These are phyloP conservation scores for Sungouiella thailandica DNA, from an alignment of 805 yeast species.

Conservation along the genomic window DNA sequence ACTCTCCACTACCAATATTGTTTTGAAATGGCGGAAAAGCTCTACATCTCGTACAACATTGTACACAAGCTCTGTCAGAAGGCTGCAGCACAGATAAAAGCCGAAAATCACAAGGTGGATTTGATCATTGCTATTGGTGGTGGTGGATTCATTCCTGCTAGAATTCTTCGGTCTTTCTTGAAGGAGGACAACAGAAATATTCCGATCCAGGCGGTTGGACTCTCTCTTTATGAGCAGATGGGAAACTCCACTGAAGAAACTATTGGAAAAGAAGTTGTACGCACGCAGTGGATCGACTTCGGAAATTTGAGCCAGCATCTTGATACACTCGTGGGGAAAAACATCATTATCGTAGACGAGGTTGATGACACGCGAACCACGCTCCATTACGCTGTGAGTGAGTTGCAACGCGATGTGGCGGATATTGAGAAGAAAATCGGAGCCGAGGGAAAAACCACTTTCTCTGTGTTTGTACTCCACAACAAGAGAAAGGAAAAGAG, in stretches of 20 bases:
- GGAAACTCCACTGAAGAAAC: conserved; percentile 31
- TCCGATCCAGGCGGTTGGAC: conserved; percentile 17
- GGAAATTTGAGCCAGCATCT: conserved; percentile 45
- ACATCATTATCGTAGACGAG: conserved; percentile 71
- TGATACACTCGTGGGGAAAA: conserved; percentile 60
- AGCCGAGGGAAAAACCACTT: conserved; percentile 49
- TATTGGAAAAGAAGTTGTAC: conserved; percentile 44
- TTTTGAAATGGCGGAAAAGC: conserved; percentile 14
- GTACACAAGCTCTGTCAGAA: conserved; percentile 70
- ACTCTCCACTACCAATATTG: too few relatives aligned
- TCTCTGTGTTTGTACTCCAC: conserved; percentile 74
- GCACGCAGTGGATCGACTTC: conserved; percentile 84
- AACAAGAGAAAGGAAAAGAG: conserved; percentile 69
- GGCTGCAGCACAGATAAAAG: conserved; percentile 55
- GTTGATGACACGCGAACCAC: conserved; percentile 87
- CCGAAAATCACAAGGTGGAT: conserved; percentile 10
- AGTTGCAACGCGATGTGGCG: conserved; percentile 65
- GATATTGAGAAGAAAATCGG: conserved; percentile 48
- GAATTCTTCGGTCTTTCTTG: conserved; percentile 15
- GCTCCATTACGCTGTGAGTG: conserved; percentile 71
- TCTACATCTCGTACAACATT: conserved; percentile 77
- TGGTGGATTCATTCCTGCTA: conserved; percentile 16
- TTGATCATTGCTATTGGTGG: conserved; percentile 17
- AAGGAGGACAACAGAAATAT: conserved; percentile 10
- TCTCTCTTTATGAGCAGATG: conserved; percentile 15